phyloP scores from a whole-genome alignment of 768 basidiomycete genomes.

The Boletus sensibilis region DNA sequence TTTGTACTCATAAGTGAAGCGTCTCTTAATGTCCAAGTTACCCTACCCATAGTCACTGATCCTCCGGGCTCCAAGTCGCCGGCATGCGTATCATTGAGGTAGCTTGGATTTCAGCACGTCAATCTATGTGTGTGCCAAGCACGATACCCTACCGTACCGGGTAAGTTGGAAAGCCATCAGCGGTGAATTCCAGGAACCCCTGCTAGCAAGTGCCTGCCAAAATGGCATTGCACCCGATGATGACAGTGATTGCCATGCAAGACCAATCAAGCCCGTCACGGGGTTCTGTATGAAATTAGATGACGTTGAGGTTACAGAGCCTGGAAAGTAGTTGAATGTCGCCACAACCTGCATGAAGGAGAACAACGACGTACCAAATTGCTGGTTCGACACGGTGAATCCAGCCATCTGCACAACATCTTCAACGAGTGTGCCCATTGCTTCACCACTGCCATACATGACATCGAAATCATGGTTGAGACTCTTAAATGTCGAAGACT shows the following conservation, averaged over 20 bases:
- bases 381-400: constrained; percentile 56
- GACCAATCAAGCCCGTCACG: constrained; percentile 70
- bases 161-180: constrained; percentile 68
- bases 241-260: constrained; percentile 63
- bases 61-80: constrained; percentile 63
- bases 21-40: neutral
- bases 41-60: constrained; percentile 65
- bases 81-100: constrained; percentile 40
- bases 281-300: constrained; percentile 46
- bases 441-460: constrained; percentile 47
- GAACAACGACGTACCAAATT: constrained; percentile 46
- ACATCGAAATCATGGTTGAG: constrained; percentile 36
- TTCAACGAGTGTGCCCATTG: constrained; percentile 43
- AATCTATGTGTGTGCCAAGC: neutral
- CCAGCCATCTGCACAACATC: constrained; percentile 76
- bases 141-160: constrained; percentile 33
- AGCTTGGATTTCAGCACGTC: constrained; percentile 30
- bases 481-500: constrained; percentile 37
- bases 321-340: constrained; percentile 38
- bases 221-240: constrained; percentile 60
- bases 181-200: constrained; percentile 43
- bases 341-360: neutral
- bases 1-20: constrained; percentile 21
- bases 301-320: constrained; percentile 24
- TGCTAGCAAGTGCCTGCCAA: constrained; percentile 56